Percentiles rank a stretch among this genome's conserved stretches.
These are phyloP conservation scores for Mycena floridula DNA, from an alignment of 768 basidiomycete genomes.

Conservation along the genomic window DNA sequence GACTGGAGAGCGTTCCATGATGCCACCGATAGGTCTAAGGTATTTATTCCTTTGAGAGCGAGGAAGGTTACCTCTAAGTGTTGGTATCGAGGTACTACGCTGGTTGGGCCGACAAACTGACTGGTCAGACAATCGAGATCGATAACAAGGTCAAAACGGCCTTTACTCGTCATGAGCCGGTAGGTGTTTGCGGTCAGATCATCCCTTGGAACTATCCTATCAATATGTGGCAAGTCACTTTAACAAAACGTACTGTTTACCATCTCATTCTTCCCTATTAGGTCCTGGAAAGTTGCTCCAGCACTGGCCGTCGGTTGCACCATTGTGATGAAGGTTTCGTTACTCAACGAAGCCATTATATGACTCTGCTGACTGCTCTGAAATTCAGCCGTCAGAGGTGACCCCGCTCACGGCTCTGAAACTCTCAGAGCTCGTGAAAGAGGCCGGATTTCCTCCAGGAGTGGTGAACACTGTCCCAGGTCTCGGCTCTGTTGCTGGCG, in stretches of 20 bases:
- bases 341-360: too few relatives aligned
- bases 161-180: constrained; percentile 83
- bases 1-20: too few relatives aligned
- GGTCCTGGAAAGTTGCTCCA: constrained; percentile 91
- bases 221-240: constrained; percentile 67
- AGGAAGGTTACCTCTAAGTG: too few relatives aligned
- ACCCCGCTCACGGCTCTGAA: constrained; percentile 85
- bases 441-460: constrained; percentile 90
- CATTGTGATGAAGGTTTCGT: constrained; percentile 94
- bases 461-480: constrained; percentile 88
- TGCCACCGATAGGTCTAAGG: too few relatives aligned
- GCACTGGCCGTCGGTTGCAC: constrained; percentile 90
- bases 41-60: too few relatives aligned
- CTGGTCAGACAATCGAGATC: constrained; percentile 80
- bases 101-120: constrained; percentile 93
- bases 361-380: too few relatives aligned
- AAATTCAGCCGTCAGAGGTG: constrained; percentile 85
- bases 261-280: constrained; percentile 16
- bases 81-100: constrained; percentile 94
- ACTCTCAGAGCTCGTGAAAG: constrained; percentile 74
- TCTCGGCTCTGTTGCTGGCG: constrained; percentile 75
- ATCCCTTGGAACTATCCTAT: constrained; percentile 96
- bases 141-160: constrained; percentile 77
- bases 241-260: neutral
- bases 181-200: constrained; percentile 94